A percentile compares a stretch with the other conserved stretches of the same genome.
phyloP scores from a whole-genome alignment of 2,329 filamentous ascomycete species.

The Diaporthe sp. region DNA sequence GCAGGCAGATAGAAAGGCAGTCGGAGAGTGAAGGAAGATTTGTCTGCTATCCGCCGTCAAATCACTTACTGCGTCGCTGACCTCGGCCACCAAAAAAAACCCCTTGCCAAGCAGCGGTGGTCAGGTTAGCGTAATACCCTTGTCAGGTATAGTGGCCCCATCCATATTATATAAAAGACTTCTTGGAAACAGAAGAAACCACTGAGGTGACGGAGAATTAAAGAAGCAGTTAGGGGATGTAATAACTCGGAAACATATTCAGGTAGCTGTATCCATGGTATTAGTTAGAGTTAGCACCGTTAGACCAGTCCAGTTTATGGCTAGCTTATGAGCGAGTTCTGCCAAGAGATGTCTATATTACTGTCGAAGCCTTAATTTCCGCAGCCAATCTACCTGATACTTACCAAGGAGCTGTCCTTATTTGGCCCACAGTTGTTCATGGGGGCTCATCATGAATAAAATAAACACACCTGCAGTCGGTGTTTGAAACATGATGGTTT shows the following conservation, averaged over 20 bases:
- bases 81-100: too few species aligned
- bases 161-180: too few species aligned
- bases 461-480: background rate
- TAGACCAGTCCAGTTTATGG: background rate
- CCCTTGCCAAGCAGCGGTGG: too few species aligned
- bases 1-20: too few species aligned
- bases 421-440: background rate
- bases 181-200: too few species aligned
- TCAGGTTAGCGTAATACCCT: too few species aligned
- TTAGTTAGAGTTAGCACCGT: background rate
- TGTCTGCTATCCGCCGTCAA: too few species aligned
- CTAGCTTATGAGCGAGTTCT: background rate
- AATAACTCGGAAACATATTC: background rate
- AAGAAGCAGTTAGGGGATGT: background rate
- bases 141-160: too few species aligned
- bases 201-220: too few species aligned
- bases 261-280: background rate
- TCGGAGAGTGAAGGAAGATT: too few species aligned
- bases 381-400: conserved; percentile 15
- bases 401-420: background rate
- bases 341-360: conserved; percentile 4
- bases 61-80: too few species aligned
- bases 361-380: conserved; percentile 10
- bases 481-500: background rate
- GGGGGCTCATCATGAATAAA: background rate